These are phyloP conservation scores for Hypoxylon sp. DNA, from an alignment of 2,329 filamentous ascomycete species.

Conservation along the genomic window DNA sequence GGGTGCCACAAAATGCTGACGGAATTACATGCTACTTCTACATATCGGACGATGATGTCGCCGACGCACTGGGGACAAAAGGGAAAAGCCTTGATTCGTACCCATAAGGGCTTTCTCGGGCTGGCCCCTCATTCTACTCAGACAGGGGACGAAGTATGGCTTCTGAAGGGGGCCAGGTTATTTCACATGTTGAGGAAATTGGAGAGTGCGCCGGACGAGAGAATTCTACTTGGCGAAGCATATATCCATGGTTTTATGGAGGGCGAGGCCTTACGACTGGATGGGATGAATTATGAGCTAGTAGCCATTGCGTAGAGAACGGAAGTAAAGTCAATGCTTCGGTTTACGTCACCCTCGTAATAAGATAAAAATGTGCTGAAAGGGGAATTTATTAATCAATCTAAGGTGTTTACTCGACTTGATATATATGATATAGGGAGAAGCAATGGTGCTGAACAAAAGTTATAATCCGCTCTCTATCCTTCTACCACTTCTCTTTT, in stretches of 20 bases:
- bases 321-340: background rate
- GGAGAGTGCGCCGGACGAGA: background rate
- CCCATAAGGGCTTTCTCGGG: slow-evolving; percentile 18
- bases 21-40: slow-evolving; percentile 6
- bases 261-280: slow-evolving; percentile 21
- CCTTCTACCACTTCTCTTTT: background rate
- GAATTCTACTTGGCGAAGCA: slow-evolving; percentile 26
- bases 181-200: slow-evolving; percentile 21
- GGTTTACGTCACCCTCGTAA: too few relatives aligned
- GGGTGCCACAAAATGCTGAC: slow-evolving; percentile 22
- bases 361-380: too few relatives aligned
- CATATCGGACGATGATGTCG: slow-evolving; percentile 29
- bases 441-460: background rate
- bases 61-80: slow-evolving; percentile 29
- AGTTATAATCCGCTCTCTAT: background rate
- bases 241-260: slow-evolving; percentile 38
- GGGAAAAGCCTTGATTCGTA: slow-evolving; percentile 27
- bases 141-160: slow-evolving; percentile 29
- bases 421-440: too few relatives aligned
- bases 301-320: slow-evolving; percentile 8
- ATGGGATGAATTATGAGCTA: slow-evolving; percentile 16
- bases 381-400: too few relatives aligned
- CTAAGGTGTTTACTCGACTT: too few relatives aligned
- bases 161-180: slow-evolving; percentile 29
- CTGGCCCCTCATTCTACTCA: slow-evolving; percentile 27